Evolutionary conservation across 352 stramenopile genomes (phyloP).

Genomic region (Globisporangium emineosum): DNA sequence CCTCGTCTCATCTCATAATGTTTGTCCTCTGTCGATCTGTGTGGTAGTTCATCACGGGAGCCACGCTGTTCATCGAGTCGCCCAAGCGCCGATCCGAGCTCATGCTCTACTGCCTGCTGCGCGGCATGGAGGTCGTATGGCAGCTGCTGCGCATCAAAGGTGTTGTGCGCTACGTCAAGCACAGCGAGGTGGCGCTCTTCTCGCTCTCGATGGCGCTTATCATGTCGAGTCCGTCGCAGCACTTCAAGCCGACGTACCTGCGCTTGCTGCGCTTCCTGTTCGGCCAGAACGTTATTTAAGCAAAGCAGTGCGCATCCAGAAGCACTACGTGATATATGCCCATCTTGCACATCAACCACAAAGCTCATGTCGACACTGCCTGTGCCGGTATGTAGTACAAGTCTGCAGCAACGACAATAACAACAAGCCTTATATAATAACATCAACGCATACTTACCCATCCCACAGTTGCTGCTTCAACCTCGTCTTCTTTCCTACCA

Average conservation of each 20-base stretch:
- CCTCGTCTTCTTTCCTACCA: neutral
- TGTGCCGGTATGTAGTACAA: neutral
- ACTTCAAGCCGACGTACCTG: conserved; percentile 84
- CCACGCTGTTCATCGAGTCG: conserved; percentile 71
- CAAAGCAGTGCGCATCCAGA: neutral
- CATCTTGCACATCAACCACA: neutral
- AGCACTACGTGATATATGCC: neutral
- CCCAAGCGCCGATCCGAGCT: conserved; percentile 77
- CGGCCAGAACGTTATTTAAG: conserved; percentile 65
- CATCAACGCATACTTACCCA: neutral
- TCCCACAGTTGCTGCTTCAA: neutral
- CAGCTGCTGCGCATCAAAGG: conserved; percentile 59
- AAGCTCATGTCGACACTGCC: neutral
- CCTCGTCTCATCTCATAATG: neutral
- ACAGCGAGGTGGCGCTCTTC: conserved; percentile 76
- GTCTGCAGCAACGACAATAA: neutral
- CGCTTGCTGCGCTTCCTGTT: conserved; percentile 80
- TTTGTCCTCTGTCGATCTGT: neutral
- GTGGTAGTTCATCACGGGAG: conserved; percentile 46
- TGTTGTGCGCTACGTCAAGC: conserved; percentile 63
- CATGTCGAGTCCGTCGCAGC: conserved; percentile 65
- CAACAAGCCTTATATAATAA: conserved; percentile 6
- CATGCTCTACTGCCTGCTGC: conserved; percentile 78
- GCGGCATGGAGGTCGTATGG: conserved; percentile 75
- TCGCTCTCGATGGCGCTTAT: conserved; percentile 82